Base-by-base conservation (phyloP, 352 stramenopile species). In the Globisporangium apiculatum region DNA sequence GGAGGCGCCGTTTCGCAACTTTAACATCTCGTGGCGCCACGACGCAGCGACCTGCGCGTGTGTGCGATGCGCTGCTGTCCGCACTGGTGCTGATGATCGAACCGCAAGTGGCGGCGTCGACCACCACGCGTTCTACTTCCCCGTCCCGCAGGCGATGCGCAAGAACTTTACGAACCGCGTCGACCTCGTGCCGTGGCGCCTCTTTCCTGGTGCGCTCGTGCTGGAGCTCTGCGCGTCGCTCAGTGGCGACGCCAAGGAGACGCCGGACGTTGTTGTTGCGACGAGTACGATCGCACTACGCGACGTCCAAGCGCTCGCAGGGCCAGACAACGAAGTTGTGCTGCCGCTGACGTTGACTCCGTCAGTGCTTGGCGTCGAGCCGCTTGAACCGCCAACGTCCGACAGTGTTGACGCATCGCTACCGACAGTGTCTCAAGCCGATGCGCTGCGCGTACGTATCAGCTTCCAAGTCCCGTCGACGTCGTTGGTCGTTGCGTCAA, bases 101-200 rank as follows among this genome's bases (percentile, higher is more conserved):
- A 31, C 24, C 24, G 45, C n/a, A 17, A 31, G 15, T 31, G 17
- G 45, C 49, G 83, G 82, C 15, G 64, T 94, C 14, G 84, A 94
- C 66, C 81, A 91, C 43, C 80, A 94, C 49, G 79, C 84, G n/a
- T 87, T 78, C 56, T 91, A 86, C 46, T 94, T 91, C 53, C 84
- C 82, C 15, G 69, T 94, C 14, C 82, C 82, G 6, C 84, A 92
- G 66, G 77, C 82, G 6, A 77, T 68, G 48, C 75, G 81, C 12
- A 89, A 88, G 64, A 90, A 86, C 59, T 90, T 87, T 53, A 82
- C 81, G 14, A 79, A 83, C 4, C 79, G 80, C 45, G 72, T 87
- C 41, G 79, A 91, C 67, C 66, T 94, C 17, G 84, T 83, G 15
- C 75, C 82, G 9, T 94, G 84, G 84, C 76, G 75, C 40, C 64